Evolutionary conservation across 2,329 filamentous ascomycete genomes (phyloP).

Genomic region (Volutella citrinella): DNA sequence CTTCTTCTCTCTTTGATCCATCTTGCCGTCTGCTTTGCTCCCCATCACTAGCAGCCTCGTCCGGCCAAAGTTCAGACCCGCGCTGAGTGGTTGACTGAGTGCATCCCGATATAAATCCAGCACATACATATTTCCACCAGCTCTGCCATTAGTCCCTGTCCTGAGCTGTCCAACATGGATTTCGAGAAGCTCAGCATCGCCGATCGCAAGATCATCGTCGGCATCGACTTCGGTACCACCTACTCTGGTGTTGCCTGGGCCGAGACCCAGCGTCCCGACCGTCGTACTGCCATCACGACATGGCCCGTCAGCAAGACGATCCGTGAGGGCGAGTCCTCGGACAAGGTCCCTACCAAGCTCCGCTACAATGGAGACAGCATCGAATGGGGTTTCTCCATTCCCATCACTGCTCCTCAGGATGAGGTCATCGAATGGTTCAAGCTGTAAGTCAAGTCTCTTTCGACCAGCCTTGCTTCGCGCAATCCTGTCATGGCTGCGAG

Average conservation of each 20-base stretch:
- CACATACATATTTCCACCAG: no score
- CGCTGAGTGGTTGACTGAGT: no score
- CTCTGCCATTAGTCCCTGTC: no score
- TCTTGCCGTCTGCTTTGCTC: not conserved
- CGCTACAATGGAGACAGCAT: slow-evolving; percentile 33
- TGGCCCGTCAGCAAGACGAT: slow-evolving; percentile 40
- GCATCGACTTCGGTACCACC: slow-evolving; percentile 53
- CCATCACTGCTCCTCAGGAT: slow-evolving; percentile 34
- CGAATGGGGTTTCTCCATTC: slow-evolving; percentile 47
- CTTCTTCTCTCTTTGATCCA: not conserved
- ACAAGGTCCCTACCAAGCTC: slow-evolving; percentile 46
- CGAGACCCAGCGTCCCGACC: slow-evolving; percentile 36
- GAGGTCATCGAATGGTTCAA: slow-evolving; percentile 48
- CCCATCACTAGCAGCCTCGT: no score
- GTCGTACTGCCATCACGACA: slow-evolving; percentile 34
- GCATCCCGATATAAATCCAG: no score
- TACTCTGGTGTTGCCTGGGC: slow-evolving; percentile 51
- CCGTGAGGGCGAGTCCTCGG: slow-evolving; percentile 35
- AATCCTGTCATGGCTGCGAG: no score
- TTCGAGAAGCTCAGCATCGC: slow-evolving; percentile 32
- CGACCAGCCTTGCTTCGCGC: no score
- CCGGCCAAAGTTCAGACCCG: no score
- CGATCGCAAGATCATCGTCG: slow-evolving; percentile 44
- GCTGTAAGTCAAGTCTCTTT: slow-evolving; percentile 33
- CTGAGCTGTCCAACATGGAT: slow-evolving; percentile 35